Evolutionary conservation across 2,329 filamentous ascomycete genomes (phyloP), one percentile per base, ranked within the genome.

Genomic region (Trichophyton benhamiae): DNA sequence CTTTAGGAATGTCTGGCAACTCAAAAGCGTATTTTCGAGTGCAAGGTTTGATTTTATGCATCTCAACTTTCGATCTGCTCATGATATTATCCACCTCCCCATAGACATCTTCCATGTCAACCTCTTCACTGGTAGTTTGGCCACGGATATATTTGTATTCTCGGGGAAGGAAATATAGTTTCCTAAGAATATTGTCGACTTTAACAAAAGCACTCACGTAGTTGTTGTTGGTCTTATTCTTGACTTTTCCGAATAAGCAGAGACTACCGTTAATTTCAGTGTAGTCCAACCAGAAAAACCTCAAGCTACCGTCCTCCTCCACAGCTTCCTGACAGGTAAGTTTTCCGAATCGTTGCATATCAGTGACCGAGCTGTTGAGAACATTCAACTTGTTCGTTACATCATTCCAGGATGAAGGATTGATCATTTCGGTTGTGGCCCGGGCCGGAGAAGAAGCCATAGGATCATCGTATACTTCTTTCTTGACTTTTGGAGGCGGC

Each of bases 221-320:
- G 49, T 80, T 79, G 59, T 83, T 85, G 1, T 84, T 89, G 68
- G 85, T 87, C 74, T 91, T 96, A 77, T 96, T 91, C 68, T 91
- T 85, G 25, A 96, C 92, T 72, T 99, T 99, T 65, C 94, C 94
- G 70, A 99, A 97, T 9, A 99, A 81, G 72, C 91, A 97, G 8
- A 99, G 78, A 67, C 86, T 94, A 63, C 92, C 92, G 68, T 91
- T 91, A 71, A 96, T 79, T 71, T 99, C 94, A 0, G 87, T 90
- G 70, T 96, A 99, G 74, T 99, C 94, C 6, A 89, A 87, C 94
- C 94, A 99, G 77, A 96, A 99, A 78, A 99, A 90, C 67, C 87
- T 87, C 33, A 99, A 79, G 67, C 88, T 95, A 41, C 92, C 94
- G 69, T 99, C 91, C 65, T 89, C 85, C 72, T 97, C 92, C n/a